A percentile compares a stretch with the other conserved stretches of the same genome.
Conservation (phyloP, 768 basidiomycete genomes). For the Lactarius sp. region DNA sequence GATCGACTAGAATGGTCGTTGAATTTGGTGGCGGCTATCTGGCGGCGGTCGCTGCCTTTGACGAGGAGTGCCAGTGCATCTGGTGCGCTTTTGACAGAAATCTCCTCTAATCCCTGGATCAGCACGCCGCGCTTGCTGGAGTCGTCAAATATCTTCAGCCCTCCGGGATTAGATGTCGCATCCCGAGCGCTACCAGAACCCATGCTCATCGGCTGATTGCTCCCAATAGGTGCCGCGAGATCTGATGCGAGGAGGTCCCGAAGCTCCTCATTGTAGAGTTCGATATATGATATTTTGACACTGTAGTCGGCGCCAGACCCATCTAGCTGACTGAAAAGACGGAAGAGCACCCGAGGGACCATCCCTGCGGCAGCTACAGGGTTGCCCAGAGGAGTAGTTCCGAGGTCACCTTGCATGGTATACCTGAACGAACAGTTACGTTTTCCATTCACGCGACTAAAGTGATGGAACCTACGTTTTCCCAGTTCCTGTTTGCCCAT, state of each 20-base stretch:
- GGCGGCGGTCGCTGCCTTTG: slow-evolving; percentile 86
- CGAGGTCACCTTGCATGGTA: slow-evolving; percentile 96
- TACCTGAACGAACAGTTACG: slow-evolving; percentile 44
- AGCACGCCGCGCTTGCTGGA: slow-evolving; percentile 80
- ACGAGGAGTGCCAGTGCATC: slow-evolving; percentile 81
- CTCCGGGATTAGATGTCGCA: slow-evolving; percentile 35
- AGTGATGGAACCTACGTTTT: slow-evolving; percentile 73
- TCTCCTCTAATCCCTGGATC: slow-evolving; percentile 94
- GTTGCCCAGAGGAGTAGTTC: slow-evolving; percentile 76
- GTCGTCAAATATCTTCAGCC: slow-evolving; percentile 93
- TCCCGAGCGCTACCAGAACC: slow-evolving; percentile 45
- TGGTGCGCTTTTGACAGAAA: slow-evolving; percentile 71
- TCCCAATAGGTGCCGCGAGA: slow-evolving; percentile 61
- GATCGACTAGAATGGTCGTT: slow-evolving; percentile 97
- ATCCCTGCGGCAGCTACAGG: slow-evolving; percentile 90
- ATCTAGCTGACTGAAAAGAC: slow-evolving; percentile 86
- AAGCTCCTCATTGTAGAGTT: slow-evolving; percentile 97
- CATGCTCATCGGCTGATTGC: slow-evolving; percentile 75
- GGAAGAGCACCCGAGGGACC: slow-evolving; percentile 90
- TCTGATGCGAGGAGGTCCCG: slow-evolving; percentile 86
- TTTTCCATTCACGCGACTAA: neutral
- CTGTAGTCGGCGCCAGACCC: slow-evolving; percentile 73
- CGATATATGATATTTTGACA: slow-evolving; percentile 90
- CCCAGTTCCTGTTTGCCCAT: slow-evolving; percentile 97
- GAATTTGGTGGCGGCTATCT: slow-evolving; percentile 95